A percentile compares a stretch with the other conserved stretches of the same genome.
Conservation (phyloP, 495 filamentous ascomycete genomes). For the Polyplosphaeria fusca region DNA sequence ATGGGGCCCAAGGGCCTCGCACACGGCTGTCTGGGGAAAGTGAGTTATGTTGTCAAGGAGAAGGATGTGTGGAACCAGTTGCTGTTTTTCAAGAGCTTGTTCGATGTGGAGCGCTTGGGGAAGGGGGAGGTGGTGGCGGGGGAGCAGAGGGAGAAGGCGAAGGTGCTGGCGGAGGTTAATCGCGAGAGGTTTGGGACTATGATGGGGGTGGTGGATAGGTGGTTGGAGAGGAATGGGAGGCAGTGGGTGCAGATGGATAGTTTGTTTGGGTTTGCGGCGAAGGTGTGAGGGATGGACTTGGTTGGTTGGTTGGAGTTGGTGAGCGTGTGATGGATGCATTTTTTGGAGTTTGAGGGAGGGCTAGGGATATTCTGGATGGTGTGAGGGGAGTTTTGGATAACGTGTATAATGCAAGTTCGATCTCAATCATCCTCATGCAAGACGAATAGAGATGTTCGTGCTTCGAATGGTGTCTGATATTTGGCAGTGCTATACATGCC, state of each 20-base stretch:
- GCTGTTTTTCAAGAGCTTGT: constrained; percentile 78
- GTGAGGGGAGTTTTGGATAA: no score
- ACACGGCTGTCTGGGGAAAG: constrained; percentile 76
- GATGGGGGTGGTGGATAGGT: constrained; percentile 73
- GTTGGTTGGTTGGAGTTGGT: neutral
- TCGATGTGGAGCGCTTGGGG: constrained; percentile 83
- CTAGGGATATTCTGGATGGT: no score
- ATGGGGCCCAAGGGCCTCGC: constrained; percentile 80
- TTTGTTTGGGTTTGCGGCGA: constrained; percentile 69
- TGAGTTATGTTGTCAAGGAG: constrained; percentile 86
- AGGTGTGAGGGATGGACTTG: neutral
- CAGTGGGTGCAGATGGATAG: constrained; percentile 96
- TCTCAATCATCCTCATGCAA: no score
- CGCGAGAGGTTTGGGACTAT: constrained; percentile 70
- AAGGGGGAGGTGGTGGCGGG: constrained; percentile 48
- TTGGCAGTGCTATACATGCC: no score
- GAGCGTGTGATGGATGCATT: neutral
- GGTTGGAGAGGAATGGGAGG: constrained; percentile 88
- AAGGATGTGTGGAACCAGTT: constrained; percentile 92
- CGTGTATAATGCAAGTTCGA: no score
- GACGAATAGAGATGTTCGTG: no score
- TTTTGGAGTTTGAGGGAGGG: neutral
- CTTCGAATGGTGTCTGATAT: no score
- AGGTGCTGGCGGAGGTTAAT: constrained; percentile 76
- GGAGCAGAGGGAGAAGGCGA: constrained; percentile 54